These are phyloP conservation scores for Termitomyces bulborhizus DNA, from an alignment of 768 basidiomycete genomes.

Conservation along the genomic window DNA sequence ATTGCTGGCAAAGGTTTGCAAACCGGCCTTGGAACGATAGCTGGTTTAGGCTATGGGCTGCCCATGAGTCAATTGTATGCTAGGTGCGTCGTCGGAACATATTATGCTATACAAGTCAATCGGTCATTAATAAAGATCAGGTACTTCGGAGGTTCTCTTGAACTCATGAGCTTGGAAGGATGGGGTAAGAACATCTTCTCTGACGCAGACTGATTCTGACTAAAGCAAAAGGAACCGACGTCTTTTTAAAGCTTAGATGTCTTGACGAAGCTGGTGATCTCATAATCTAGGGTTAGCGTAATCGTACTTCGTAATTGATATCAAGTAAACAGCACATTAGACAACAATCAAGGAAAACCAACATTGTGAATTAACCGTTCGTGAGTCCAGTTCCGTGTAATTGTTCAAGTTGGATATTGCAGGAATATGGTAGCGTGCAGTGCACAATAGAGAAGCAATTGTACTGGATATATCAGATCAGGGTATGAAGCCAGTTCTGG, in stretches of 20 bases:
- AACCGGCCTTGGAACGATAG: conserved; percentile 82
- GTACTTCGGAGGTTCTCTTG: conserved; percentile 84
- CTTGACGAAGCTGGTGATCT: conserved; percentile 44
- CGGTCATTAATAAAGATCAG: conserved; percentile 20
- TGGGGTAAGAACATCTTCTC: conserved; percentile 53
- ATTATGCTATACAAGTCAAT: not conserved
- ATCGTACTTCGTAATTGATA: not conserved
- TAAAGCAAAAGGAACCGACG: conserved; percentile 35
- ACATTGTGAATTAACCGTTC: conserved; percentile 1
- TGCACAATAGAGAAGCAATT: conserved; percentile 29
- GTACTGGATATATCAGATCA: conserved; percentile 28
- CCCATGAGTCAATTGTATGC: conserved; percentile 77
- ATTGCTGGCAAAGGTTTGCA: conserved; percentile 75
- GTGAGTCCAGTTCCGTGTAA: conserved; percentile 5
- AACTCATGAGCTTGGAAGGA: conserved; percentile 75
- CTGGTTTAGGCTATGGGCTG: conserved; percentile 82
- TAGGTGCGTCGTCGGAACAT: conserved; percentile 29
- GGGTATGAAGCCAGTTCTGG: conserved; percentile 38
- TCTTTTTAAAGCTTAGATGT: conserved; percentile 43
- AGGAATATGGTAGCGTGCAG: conserved; percentile 24
- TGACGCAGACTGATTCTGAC: not conserved
- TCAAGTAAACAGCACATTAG: conserved; percentile 4
- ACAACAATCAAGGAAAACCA: not conserved
- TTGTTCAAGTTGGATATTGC: conserved; percentile 28
- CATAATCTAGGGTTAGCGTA: conserved; percentile 24